phyloP scores from a whole-genome alignment of 257 asterid species.

The Parsonsia alboflavescens region DNA sequence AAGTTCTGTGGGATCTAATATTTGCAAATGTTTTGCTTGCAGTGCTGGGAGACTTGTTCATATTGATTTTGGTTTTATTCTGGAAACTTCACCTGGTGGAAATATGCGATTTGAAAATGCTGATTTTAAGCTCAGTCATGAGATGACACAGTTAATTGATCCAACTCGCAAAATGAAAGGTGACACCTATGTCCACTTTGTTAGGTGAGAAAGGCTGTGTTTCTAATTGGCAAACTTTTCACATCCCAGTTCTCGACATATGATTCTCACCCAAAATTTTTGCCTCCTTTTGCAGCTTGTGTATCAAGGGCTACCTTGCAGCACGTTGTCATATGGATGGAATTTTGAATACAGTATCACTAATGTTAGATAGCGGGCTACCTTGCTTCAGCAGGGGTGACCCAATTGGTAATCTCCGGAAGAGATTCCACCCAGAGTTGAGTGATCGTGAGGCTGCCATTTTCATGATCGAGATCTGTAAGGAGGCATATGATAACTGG shows the following conservation, averaged over 20 bases:
- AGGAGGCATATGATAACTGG: slow-evolving; percentile 97
- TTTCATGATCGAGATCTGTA: slow-evolving; percentile 80
- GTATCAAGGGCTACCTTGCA: slow-evolving; percentile 97
- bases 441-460: slow-evolving; percentile 97
- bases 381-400: slow-evolving; percentile 99
- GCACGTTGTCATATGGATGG: slow-evolving; percentile 96
- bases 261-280: neutral
- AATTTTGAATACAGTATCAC: slow-evolving; percentile 60
- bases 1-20: neutral
- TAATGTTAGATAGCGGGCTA: slow-evolving; percentile 94
- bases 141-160: slow-evolving; percentile 96
- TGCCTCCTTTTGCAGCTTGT: slow-evolving; percentile 50
- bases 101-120: slow-evolving; percentile 98
- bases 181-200: slow-evolving; percentile 85
- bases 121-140: slow-evolving; percentile 96
- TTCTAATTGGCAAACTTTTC: neutral
- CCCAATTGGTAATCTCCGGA: slow-evolving; percentile 92
- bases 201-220: slow-evolving; percentile 45
- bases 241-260: neutral
- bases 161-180: slow-evolving; percentile 98
- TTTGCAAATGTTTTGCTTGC: slow-evolving; percentile 24
- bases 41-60: slow-evolving; percentile 97
- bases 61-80: slow-evolving; percentile 94
- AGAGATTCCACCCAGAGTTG: slow-evolving; percentile 97
- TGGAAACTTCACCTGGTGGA: slow-evolving; percentile 98